Conservation (phyloP, 78 protist species). For the Speleostelium caveatum region DNA sequence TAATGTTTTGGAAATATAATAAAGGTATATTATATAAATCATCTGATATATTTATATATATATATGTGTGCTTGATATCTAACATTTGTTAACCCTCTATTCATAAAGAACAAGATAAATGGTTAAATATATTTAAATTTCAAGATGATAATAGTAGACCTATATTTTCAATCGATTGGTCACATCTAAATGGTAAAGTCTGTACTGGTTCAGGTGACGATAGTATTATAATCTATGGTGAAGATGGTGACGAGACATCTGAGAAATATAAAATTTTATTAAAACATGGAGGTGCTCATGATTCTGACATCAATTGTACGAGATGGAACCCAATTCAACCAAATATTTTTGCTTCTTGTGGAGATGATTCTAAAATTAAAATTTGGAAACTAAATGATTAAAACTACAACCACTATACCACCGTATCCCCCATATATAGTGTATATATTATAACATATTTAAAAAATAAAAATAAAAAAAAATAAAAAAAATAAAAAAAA, state of each 20-base stretch:
- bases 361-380: constrained; percentile 86
- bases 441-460: too few species aligned
- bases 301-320: constrained; percentile 87
- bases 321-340: constrained; percentile 82
- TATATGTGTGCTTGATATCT: background rate
- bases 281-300: constrained; percentile 80
- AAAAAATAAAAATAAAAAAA: too few species aligned
- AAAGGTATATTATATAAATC: background rate
- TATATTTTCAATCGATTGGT: constrained; percentile 86
- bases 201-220: constrained; percentile 89
- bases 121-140: constrained; percentile 31
- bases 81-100: background rate
- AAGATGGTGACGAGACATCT: background rate
- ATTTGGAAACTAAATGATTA: constrained; percentile 82
- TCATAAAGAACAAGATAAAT: constrained; percentile 9
- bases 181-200: constrained; percentile 19
- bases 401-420: too few species aligned
- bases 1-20: constrained; percentile 6
- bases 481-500: too few species aligned
- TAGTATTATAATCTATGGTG: constrained; percentile 49
- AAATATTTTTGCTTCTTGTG: constrained; percentile 85
- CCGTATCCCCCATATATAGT: too few species aligned
- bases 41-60: background rate
- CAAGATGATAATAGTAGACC: constrained; percentile 77
- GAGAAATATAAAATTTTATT: constrained; percentile 5